A percentile compares a stretch with the other conserved stretches of the same genome.
phyloP scores from a whole-genome alignment of 1,139 yeast genomes.

The Debaryomyces sp. region DNA sequence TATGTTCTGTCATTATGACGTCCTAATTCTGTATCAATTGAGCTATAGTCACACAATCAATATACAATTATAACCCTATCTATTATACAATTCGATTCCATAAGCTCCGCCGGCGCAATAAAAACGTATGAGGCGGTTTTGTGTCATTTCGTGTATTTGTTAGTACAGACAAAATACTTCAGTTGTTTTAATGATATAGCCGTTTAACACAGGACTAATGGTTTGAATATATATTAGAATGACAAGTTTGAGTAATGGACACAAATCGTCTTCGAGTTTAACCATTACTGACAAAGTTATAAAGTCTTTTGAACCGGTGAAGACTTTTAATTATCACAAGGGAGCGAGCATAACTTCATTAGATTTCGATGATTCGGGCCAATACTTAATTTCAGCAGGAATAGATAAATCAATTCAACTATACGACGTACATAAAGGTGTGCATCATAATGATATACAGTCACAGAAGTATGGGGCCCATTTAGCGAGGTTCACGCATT shows the following conservation, averaged over 20 bases:
- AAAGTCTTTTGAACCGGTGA: conserved; percentile 55
- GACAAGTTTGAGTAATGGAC: conserved; percentile 9
- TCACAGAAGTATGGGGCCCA: conserved; percentile 94
- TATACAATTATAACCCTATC: background rate
- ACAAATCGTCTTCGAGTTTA: conserved; percentile 14
- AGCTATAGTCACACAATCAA: conserved; percentile 1
- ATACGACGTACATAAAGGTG: conserved; percentile 76
- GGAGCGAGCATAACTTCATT: conserved; percentile 72
- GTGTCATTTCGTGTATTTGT: conserved; percentile 5
- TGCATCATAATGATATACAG: conserved; percentile 63
- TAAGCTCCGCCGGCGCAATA: conserved; percentile 10
- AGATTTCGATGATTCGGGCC: conserved; percentile 86
- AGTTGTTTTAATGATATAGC: background rate
- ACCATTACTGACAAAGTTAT: conserved; percentile 47
- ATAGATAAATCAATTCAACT: conserved; percentile 83
- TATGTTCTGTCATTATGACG: conserved; percentile 4
- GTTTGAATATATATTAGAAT: conserved; percentile 3
- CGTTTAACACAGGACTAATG: background rate
- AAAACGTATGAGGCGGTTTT: conserved; percentile 4
- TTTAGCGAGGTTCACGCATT: conserved; percentile 82
- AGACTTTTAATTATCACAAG: conserved; percentile 59
- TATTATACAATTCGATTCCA: background rate
- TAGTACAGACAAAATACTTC: background rate
- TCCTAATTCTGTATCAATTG: conserved; percentile 6
- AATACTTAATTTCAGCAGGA: conserved; percentile 74